Conservation (phyloP, 306 rosid species). For the Ormosia emarginata region DNA sequence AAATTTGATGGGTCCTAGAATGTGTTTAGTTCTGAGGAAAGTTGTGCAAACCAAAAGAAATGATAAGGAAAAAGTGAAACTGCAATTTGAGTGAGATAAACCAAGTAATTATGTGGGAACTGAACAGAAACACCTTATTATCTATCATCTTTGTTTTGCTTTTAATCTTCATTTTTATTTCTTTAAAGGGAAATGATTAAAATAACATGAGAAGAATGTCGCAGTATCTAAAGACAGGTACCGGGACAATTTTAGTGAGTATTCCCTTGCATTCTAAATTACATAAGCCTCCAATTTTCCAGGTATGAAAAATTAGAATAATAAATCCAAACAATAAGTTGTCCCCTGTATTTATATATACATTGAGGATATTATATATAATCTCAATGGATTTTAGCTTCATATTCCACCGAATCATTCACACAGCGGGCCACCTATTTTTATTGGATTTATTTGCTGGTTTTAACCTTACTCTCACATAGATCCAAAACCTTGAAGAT, state of each 20-base stretch:
- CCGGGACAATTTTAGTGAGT: not conserved
- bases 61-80: not conserved
- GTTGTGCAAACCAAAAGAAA: not conserved
- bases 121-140: not conserved
- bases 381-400: conserved; percentile 39
- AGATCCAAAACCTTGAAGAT: conserved; percentile 22
- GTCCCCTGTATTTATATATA: not conserved
- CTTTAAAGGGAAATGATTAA: conserved; percentile 5
- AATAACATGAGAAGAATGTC: conserved; percentile 36
- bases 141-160: not conserved
- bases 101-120: not conserved
- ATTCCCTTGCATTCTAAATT: conserved; percentile 20
- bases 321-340: not conserved
- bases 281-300: conserved; percentile 56
- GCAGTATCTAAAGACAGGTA: not conserved
- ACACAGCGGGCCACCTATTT: conserved; percentile 39
- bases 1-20: not conserved
- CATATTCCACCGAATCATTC: conserved; percentile 46
- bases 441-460: conserved; percentile 38
- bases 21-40: not conserved
- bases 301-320: conserved; percentile 34
- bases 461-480: conserved; percentile 13
- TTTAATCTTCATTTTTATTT: not conserved
- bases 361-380: not conserved
- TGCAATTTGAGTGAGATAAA: not conserved